Evolutionary conservation across 2,329 filamentous ascomycete genomes (phyloP), one percentile per base, ranked within the genome.

Genomic region (Fusarium concolor): DNA sequence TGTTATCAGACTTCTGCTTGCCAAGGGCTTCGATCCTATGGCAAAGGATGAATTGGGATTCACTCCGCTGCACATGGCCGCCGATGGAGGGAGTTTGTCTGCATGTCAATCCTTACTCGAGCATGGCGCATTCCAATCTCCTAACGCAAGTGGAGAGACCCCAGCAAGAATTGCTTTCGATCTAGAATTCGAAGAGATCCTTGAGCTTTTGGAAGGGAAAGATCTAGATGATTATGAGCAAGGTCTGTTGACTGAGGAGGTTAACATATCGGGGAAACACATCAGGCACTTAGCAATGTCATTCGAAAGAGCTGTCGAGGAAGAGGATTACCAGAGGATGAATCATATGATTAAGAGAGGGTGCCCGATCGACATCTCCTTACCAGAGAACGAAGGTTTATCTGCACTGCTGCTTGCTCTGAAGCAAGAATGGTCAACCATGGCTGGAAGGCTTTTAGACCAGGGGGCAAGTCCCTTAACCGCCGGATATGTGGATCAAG

Each of bases 401-500:
- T 49, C 52, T 8, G 22, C 37, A n/a, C 7, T 62, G 3, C 15
- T 59, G 11, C 6, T 58, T 14, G 47, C 43, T 8, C 11, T 59
- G 11, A 10, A 5, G n/a, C 12, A 6, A 39, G 31, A 2, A 1
- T 31, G 7, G 29, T 12, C n/a, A 4, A 24, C 9, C 18, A 57
- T 65, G 15, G 41, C 28, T 0, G 2, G 38, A 5, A 39, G 50
- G 59, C 39, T 66, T 2, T 24, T 63, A 1, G 12, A 31, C 2
- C 2, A 20, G 52, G 78, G 78, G 29, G 79, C 77, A 14, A 79
- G 80, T 71, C 79, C 24, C 9, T 14, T 41, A 7, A 42, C 29
- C 10, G 33, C 37, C 17, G 15, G 15, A 2, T 5, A 3, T 6
- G 11, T 2, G 4, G 14, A 6, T 2, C 6, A 4, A 15, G 14